A percentile compares a stretch with the other conserved stretches of the same genome.
These are phyloP conservation scores for Sporormia fimetaria DNA, from an alignment of 495 filamentous ascomycete species.

Conservation along the genomic window DNA sequence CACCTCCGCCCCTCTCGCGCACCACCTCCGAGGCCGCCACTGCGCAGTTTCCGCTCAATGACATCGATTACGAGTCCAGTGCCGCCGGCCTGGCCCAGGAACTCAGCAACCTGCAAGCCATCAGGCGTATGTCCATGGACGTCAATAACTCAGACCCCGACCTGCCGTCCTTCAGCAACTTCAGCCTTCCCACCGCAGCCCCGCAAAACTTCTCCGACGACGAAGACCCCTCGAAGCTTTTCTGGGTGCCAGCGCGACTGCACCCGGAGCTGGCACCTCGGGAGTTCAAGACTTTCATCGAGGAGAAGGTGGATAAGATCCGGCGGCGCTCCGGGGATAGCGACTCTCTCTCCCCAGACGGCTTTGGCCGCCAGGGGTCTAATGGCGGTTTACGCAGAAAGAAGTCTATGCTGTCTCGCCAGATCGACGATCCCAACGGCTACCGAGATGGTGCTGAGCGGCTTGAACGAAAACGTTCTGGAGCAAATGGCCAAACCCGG, in stretches of 20 bases:
- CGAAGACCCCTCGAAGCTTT: slow-evolving; percentile 74
- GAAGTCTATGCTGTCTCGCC: slow-evolving; percentile 89
- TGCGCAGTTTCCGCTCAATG: slow-evolving; percentile 71
- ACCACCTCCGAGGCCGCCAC: slow-evolving; percentile 56
- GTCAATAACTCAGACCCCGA: slow-evolving; percentile 90
- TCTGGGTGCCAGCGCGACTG: slow-evolving; percentile 91
- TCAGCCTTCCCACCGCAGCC: slow-evolving; percentile 56
- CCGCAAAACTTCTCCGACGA: slow-evolving; percentile 67
- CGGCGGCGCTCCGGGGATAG: slow-evolving; percentile 67
- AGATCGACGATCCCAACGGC: slow-evolving; percentile 63
- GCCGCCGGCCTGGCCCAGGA: slow-evolving; percentile 90
- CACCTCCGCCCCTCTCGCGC: slow-evolving; percentile 46
- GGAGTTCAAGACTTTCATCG: slow-evolving; percentile 93
- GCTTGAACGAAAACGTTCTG: slow-evolving; percentile 63
- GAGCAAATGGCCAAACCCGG: slow-evolving; percentile 37
- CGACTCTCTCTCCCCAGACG: slow-evolving; percentile 52
- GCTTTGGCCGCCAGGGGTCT: slow-evolving; percentile 49
- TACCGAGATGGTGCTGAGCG: slow-evolving; percentile 84
- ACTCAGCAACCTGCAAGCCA: slow-evolving; percentile 85
- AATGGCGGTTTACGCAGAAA: slow-evolving; percentile 62
- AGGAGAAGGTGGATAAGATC: slow-evolving; percentile 81
- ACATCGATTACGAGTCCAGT: slow-evolving; percentile 85
- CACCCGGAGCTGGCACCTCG: slow-evolving; percentile 92
- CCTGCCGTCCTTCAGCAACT: slow-evolving; percentile 66
- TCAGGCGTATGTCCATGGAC: slow-evolving; percentile 98